Evolutionary conservation across 2,329 filamentous ascomycete species (phyloP).

Genomic region (Ascochyta koolunga): DNA sequence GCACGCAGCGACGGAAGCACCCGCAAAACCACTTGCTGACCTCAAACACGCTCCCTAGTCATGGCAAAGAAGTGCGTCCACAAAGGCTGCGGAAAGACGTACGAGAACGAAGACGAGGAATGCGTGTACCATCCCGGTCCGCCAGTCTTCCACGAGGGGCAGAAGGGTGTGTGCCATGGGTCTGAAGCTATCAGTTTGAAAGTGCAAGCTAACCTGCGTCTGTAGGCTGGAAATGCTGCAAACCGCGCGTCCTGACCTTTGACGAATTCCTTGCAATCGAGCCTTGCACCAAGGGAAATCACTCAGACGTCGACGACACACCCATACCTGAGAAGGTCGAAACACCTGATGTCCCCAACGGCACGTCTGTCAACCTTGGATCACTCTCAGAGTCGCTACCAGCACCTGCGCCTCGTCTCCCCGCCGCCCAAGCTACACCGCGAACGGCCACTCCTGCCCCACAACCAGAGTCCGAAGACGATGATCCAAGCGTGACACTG

Average conservation of each 20-base stretch:
- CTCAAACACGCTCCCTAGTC: not conserved
- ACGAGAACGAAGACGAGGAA: constrained; percentile 78
- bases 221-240: constrained; percentile 98
- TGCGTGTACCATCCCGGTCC: constrained; percentile 94
- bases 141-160: constrained; percentile 92
- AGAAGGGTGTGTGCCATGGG: constrained; percentile 73
- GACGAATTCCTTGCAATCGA: constrained; percentile 95
- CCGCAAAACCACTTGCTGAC: constrained; percentile 8
- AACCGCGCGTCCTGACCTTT: constrained; percentile 93
- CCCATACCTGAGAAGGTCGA: constrained; percentile 58
- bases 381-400: constrained; percentile 40
- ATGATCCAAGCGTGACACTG: constrained; percentile 77
- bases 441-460: constrained; percentile 33
- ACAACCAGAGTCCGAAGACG: constrained; percentile 72
- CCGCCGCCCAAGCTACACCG: constrained; percentile 37
- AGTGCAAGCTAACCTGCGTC: constrained; percentile 11
- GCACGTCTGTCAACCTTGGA: constrained; percentile 40
- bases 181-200: not conserved
- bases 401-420: constrained; percentile 40
- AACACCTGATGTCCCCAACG: constrained; percentile 53
- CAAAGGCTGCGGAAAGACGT: constrained; percentile 91
- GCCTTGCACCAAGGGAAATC: constrained; percentile 90
- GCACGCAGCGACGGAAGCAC: constrained; percentile 14
- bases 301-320: constrained; percentile 83
- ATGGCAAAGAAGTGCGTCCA: constrained; percentile 92